Conservation (phyloP, 2,329 filamentous ascomycete genomes). For the Diaporthe longicolla region DNA sequence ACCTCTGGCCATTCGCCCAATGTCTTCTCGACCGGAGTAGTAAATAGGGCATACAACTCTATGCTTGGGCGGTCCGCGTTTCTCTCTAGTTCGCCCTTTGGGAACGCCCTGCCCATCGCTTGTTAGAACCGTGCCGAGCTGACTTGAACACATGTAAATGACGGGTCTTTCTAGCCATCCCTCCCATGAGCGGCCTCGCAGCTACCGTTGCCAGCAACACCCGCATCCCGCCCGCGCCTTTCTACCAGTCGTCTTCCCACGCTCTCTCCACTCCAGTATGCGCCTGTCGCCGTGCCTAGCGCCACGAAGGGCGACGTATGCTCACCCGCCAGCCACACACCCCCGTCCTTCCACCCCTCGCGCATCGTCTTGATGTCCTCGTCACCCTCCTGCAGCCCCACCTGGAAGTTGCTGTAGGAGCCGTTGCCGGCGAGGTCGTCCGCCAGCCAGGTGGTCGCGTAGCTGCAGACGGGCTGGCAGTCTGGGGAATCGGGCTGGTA, state of each 20-base stretch:
- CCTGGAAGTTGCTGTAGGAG: constrained; percentile 88
- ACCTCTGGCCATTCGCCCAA: too few species aligned
- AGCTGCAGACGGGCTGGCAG: constrained; percentile 74
- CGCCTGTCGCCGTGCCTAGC: constrained; percentile 89
- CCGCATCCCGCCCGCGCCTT: constrained; percentile 60
- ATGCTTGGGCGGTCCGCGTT: neutral
- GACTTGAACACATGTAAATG: neutral
- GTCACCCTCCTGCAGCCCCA: constrained; percentile 79
- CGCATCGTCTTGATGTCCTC: constrained; percentile 77
- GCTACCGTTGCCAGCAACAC: neutral
- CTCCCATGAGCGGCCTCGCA: neutral
- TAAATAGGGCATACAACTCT: too few species aligned
- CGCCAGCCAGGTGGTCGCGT: constrained; percentile 83
- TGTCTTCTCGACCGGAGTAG: neutral
- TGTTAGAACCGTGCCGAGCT: neutral
- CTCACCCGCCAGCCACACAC: constrained; percentile 90
- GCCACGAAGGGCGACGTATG: constrained; percentile 93
- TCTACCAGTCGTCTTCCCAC: constrained; percentile 76
- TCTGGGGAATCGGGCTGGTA: constrained; percentile 67
- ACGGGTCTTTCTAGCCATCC: neutral
- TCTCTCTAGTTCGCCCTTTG: neutral
- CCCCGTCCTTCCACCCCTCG: constrained; percentile 73
- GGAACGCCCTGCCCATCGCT: neutral
- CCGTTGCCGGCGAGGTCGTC: constrained; percentile 87
- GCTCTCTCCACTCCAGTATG: constrained; percentile 90